Base-by-base conservation (phyloP, 371 early-diverging fungal species). In the Syncephalastrum contaminatum region DNA sequence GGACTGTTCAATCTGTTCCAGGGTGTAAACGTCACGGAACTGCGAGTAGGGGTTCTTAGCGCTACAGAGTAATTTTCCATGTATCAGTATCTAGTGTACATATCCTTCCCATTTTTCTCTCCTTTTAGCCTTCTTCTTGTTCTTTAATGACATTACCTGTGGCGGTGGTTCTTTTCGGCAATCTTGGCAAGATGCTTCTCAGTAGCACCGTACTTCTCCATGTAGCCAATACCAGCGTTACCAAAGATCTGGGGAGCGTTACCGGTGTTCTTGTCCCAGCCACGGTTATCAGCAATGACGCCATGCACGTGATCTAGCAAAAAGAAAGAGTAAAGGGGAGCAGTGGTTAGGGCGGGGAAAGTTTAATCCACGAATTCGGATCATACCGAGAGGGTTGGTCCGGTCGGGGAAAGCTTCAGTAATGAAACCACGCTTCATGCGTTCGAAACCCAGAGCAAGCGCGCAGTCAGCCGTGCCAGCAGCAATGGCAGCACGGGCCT, bases 381-480 rank as follows among this genome's bases (percentile, higher is more conserved):
- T 30, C 36, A 57, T 67, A 72, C 69, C 85, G 30, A 84, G 42
- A 18, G 89, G 88, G 59, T 77, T 77, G 51, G 82, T 79, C 19
- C 88, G 81, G 60, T 89, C 88, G 43, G 70, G 55, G 49, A 72
- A 87, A 27, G 62, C 67, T 30, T 77, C 66, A 14, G 67, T 57
- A 13, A 88, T 67, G n/a, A 86, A 84, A 3, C 80, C 80, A 59
- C 64, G 16, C 18, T 48, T 71, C 89, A 89, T 90, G 66, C 81
- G 85, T 58, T 90, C 88, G 57, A 90, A 90, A 8, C 88, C 88
- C 27, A 90, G 75, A 5, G 88, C 88, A 70, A 88, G 70, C 50
- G 84, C 86, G 64, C 86, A 86, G 16, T 87, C 85, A 30, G 67
- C 82, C 30, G 67, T 54, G 15, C 90, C 90, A 24, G 70, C 65